Evolutionary conservation across 179 eudicot species (phyloP), one percentile per base, ranked within the genome.

Genomic region (Beta lomatogona): DNA sequence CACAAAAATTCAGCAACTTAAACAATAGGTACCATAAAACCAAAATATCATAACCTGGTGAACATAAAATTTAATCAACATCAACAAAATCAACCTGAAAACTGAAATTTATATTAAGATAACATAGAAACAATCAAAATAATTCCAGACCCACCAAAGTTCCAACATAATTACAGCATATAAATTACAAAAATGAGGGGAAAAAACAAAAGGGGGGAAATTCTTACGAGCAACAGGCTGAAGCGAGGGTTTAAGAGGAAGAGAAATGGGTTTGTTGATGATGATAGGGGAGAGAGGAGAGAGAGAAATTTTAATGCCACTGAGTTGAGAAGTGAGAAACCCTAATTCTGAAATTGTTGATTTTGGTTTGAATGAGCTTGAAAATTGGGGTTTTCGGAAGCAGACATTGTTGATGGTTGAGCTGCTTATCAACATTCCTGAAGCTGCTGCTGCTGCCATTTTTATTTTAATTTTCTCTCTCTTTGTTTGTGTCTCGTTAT

Each of bases 141-240:
- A 59, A 76, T 60, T 22, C 11, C 19, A 77, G 81, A 77, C 79
- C 84, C 76, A 81, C 19, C 2, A 78, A 79, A 60, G 13, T 69
- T 65, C 53, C 18, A 68, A 46, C 60, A 77, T 12, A 67, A 78
- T n/a, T 13, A 58, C 16, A 54, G 16, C 55, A 55, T 31, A 21
- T 58, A 57, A 21, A 54, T 19, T 10, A 22, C 28, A 69, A 65
- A 45, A 25, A 31, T 13, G 45, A 53, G 12, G 12, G 25, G 41
- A 25, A 53, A 15, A n/a, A 16, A 16, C 19, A 18, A 54, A 58
- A 63, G 41, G 41, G 41, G 41, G 41, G 3, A 36, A 72, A 71
- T 65, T 48, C 78, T 86, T 93, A 94, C 97, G 90, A 71, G 98
- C 94, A 80, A 94, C 89, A 72, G 93, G 92, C 41, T 83, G 94